Conservation (phyloP, 2,329 filamentous ascomycete species). For the Microsporum canis region DNA sequence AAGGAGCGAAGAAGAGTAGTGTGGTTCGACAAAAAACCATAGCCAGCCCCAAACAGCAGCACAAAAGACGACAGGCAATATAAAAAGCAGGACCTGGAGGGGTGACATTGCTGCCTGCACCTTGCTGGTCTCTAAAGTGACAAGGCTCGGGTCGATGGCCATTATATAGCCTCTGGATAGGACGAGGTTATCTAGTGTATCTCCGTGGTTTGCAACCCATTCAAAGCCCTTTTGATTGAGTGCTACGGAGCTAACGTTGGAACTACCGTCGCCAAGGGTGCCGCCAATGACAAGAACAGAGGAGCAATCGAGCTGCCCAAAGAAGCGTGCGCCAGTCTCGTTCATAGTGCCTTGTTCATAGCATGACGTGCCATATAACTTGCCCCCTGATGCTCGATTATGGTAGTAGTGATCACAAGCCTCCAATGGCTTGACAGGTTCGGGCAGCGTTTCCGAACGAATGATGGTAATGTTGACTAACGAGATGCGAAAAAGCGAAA, state of each 20-base stretch:
- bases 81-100: constrained; percentile 10
- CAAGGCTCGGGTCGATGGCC: constrained; percentile 8
- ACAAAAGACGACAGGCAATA: constrained; percentile 9
- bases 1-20: constrained; percentile 11
- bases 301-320: constrained; percentile 10
- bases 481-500: constrained; percentile 10
- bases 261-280: constrained; percentile 8
- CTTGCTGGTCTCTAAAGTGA: constrained; percentile 6
- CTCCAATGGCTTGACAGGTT: constrained; percentile 10
- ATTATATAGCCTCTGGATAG: constrained; percentile 11
- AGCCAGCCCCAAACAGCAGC: constrained; percentile 7
- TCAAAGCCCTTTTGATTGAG: constrained; percentile 10
- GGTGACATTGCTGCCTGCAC: constrained; percentile 11
- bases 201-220: constrained; percentile 9
- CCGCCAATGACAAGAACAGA: constrained; percentile 10
- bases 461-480: constrained; percentile 10
- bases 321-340: constrained; percentile 10
- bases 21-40: constrained; percentile 6
- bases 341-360: constrained; percentile 1
- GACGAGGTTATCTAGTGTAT: constrained; percentile 7
- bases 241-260: constrained; percentile 9
- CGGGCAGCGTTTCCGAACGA: constrained; percentile 11
- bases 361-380: constrained; percentile 9
- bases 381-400: constrained; percentile 10
- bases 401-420: constrained; percentile 8